Evolutionary conservation across 2,329 filamentous ascomycete species (phyloP).

Genomic region (Neonectria sp.): DNA sequence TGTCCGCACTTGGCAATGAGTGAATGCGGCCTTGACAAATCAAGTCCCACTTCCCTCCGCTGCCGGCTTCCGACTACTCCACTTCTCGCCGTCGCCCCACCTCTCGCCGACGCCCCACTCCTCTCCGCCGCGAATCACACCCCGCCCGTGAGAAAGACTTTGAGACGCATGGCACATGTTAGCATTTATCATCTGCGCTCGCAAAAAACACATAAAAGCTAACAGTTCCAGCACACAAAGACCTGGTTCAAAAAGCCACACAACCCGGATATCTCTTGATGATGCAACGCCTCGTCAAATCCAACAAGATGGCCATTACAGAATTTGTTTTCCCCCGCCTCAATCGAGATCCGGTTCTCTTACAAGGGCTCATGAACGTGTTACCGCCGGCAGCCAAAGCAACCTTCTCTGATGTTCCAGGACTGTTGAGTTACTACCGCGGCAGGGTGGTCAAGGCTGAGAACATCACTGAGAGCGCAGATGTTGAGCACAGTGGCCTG

Average conservation of each 20-base stretch:
- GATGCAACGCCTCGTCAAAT: not conserved
- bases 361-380: constrained; percentile 1
- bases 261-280: not conserved
- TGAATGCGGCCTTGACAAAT: not conserved
- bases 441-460: constrained; percentile 7
- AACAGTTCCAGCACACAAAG: not conserved
- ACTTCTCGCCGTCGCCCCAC: not conserved
- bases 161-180: not conserved
- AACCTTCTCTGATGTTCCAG: constrained; percentile 2
- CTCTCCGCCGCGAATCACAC: not conserved
- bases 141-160: not conserved
- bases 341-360: constrained; percentile 3
- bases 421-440: constrained; percentile 1
- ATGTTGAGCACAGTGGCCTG: constrained; percentile 2
- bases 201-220: not conserved
- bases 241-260: not conserved
- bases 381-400: constrained; percentile 7
- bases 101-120: not conserved
- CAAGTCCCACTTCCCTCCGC: not conserved
- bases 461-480: not conserved
- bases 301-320: constrained; percentile 19
- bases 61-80: not conserved
- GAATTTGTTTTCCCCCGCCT: constrained; percentile 20
- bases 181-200: not conserved
- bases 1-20: not conserved